phyloP scores from a whole-genome alignment of 495 filamentous ascomycete species.

The Hypoxylon trugodes region DNA sequence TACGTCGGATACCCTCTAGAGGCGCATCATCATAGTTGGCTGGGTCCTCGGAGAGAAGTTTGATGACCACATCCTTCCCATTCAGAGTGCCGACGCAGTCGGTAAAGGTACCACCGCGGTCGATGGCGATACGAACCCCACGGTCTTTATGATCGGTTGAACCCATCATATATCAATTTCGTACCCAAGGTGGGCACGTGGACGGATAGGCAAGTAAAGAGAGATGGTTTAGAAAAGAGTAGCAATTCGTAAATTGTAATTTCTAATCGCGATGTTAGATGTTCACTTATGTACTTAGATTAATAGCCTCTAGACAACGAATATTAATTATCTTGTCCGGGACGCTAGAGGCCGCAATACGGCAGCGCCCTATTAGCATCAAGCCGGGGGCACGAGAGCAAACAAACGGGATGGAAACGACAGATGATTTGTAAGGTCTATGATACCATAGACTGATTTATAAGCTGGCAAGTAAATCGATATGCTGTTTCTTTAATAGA shows the following conservation, averaged over 20 bases:
- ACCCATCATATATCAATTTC: conserved; percentile 36
- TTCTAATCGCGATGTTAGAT: too few species aligned
- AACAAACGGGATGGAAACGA: not conserved
- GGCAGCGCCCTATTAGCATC: too few species aligned
- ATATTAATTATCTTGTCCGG: too few species aligned
- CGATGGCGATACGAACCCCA: conserved; percentile 67
- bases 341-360: too few species aligned
- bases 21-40: conserved; percentile 89
- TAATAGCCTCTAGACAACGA: too few species aligned
- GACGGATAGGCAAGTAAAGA: too few species aligned
- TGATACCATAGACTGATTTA: not conserved
- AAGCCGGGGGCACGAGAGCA: too few species aligned
- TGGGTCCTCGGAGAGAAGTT: conserved; percentile 90
- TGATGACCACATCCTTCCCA: conserved; percentile 78
- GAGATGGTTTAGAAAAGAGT: too few species aligned
- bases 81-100: conserved; percentile 73
- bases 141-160: conserved; percentile 43
- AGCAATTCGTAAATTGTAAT: too few species aligned
- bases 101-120: conserved; percentile 77
- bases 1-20: conserved; percentile 88
- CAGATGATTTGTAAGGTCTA: not conserved
- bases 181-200: too few species aligned
- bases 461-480: not conserved
- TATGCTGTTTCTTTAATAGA: not conserved
- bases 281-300: too few species aligned